These are phyloP conservation scores for Pholiota molesta DNA, from an alignment of 768 basidiomycete species.

Conservation along the genomic window DNA sequence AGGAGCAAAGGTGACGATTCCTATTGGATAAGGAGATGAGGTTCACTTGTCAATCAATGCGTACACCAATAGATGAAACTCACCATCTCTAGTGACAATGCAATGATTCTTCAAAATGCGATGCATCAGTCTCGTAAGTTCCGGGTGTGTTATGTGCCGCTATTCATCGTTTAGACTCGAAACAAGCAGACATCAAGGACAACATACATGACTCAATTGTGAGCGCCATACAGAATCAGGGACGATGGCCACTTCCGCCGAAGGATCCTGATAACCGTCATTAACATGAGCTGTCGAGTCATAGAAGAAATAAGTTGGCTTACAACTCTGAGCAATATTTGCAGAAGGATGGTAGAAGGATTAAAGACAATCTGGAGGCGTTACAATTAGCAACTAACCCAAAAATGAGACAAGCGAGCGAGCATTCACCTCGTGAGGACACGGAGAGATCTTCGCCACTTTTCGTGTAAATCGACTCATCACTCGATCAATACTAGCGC, in stretches of 20 bases:
- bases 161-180: background rate
- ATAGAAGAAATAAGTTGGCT: background rate
- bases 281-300: background rate
- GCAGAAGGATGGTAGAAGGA: constrained; percentile 6
- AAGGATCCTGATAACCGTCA: background rate
- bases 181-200: background rate
- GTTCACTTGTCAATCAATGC: background rate
- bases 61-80: background rate
- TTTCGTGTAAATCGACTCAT: background rate
- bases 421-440: constrained; percentile 4
- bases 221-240: constrained; percentile 4
- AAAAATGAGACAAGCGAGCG: background rate
- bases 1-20: background rate
- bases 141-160: background rate
- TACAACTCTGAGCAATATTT: constrained; percentile 1
- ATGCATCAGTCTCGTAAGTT: background rate
- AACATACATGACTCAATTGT: constrained; percentile 1
- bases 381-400: background rate
- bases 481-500: background rate
- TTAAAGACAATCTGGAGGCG: background rate
- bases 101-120: background rate
- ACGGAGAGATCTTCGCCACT: background rate
- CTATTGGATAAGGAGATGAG: background rate
- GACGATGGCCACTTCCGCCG: background rate
- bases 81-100: background rate